A percentile compares a stretch with the other conserved stretches of the same genome.
Conservation (phyloP, 176 grass and related monocot genomes). For the Carex cristatella region DNA sequence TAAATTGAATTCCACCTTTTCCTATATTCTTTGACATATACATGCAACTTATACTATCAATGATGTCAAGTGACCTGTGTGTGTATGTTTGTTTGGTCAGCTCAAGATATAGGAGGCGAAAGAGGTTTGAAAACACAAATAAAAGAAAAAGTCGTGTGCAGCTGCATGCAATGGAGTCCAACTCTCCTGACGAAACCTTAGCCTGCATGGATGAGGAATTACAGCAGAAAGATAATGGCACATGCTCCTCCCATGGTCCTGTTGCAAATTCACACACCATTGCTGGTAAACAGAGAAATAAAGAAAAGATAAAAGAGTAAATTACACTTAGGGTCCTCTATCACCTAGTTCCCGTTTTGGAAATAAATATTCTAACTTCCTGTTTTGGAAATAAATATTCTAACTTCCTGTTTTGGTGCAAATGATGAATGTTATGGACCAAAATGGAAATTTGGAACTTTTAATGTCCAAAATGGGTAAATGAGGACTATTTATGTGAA, state of each 20-base stretch:
- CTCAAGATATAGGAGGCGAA: constrained; percentile 62
- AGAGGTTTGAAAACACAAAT: constrained; percentile 34
- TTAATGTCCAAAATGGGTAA: neutral
- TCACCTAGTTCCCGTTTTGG: neutral
- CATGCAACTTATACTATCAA: neutral
- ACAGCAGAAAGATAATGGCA: constrained; percentile 58
- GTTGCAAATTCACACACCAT: constrained; percentile 8
- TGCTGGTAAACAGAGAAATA: constrained; percentile 6
- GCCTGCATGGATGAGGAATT: constrained; percentile 47
- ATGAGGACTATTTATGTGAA: neutral
- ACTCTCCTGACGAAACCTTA: constrained; percentile 60
- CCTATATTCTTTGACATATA: neutral
- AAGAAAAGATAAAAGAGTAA: neutral
- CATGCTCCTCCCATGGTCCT: constrained; percentile 30
- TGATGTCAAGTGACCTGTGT: neutral
- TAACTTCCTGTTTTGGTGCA: neutral
- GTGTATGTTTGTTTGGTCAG: constrained; percentile 28
- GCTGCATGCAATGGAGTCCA: constrained; percentile 59
- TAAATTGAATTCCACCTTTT: constrained; percentile 31
- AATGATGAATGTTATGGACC: neutral
- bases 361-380: neutral
- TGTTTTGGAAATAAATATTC: neutral
- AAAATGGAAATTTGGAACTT: neutral
- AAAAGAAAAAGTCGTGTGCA: constrained; percentile 57
- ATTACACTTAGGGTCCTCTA: neutral